Percentiles rank a stretch among this genome's conserved stretches.
These are phyloP conservation scores for Lasiodiplodia citricola DNA, from an alignment of 2,329 filamentous ascomycete species.

Conservation along the genomic window DNA sequence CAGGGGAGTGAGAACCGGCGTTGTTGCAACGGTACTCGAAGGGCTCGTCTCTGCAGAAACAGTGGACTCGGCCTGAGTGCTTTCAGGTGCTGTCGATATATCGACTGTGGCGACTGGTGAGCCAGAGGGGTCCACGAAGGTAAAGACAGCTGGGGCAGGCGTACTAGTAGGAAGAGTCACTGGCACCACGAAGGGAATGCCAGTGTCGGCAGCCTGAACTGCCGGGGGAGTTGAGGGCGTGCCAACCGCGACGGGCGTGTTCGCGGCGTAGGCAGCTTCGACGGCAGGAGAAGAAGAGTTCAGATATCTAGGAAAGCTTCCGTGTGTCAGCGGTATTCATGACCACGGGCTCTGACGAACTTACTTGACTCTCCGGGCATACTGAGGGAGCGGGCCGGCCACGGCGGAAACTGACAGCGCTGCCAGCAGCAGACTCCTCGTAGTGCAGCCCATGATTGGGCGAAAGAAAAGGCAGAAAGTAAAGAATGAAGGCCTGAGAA, in stretches of 20 bases:
- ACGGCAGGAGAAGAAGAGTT: constrained; percentile 33
- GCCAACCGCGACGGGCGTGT: constrained; percentile 15
- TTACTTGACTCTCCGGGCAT: constrained; percentile 38
- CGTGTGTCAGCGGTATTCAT: not conserved
- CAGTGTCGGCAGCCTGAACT: constrained; percentile 40
- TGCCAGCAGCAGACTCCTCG: constrained; percentile 43
- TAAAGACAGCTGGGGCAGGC: constrained; percentile 37
- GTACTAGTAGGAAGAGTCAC: constrained; percentile 39
- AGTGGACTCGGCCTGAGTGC: constrained; percentile 21
- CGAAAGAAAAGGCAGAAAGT: constrained; percentile 35
- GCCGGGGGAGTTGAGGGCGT: not conserved
- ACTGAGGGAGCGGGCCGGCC: constrained; percentile 41
- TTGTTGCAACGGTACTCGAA: not conserved
- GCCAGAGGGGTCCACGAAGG: constrained; percentile 40
- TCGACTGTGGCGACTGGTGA: constrained; percentile 39
- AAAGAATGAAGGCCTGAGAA: constrained; percentile 34
- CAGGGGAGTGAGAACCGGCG: not conserved
- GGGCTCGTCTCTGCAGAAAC: not conserved
- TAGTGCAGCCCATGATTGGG: constrained; percentile 31
- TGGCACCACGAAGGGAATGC: constrained; percentile 40
- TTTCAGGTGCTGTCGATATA: constrained; percentile 38
- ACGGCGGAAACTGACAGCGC: constrained; percentile 37
- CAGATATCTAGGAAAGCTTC: constrained; percentile 36
- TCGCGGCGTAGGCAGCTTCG: constrained; percentile 5
- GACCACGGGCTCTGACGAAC: constrained; percentile 23